Evolutionary conservation across 2,329 filamentous ascomycete genomes (phyloP).

Genomic region (Aspergillus sp.): DNA sequence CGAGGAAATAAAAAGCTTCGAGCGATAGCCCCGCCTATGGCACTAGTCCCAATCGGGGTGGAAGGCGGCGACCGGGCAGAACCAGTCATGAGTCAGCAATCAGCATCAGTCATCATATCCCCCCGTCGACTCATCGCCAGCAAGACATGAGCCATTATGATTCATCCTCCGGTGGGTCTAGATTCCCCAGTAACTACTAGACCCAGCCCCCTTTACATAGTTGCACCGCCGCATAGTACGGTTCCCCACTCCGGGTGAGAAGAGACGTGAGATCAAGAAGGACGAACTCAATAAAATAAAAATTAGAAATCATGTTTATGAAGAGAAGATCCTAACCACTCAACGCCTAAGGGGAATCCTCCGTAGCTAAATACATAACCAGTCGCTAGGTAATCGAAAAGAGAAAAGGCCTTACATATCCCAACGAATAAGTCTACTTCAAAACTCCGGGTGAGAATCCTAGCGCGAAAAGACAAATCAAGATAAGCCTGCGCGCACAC

Average conservation of each 20-base stretch:
- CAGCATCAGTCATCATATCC: slow-evolving; percentile 15
- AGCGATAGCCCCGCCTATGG: slow-evolving; percentile 11
- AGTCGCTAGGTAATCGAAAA: background rate
- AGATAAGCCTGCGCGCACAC: background rate
- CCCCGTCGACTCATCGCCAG: slow-evolving; percentile 14
- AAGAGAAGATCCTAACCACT: background rate
- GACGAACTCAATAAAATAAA: background rate
- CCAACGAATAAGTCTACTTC: slow-evolving; percentile 6
- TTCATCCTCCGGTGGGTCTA: slow-evolving; percentile 4
- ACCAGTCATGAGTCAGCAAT: slow-evolving; percentile 11
- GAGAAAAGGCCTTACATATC: background rate
- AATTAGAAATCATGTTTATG: background rate
- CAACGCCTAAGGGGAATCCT: slow-evolving; percentile 8
- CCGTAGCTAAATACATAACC: slow-evolving; percentile 3
- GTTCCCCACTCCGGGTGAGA: too few relatives aligned
- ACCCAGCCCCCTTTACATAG: too few relatives aligned
- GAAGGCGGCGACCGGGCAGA: slow-evolving; percentile 8
- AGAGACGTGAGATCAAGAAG: background rate
- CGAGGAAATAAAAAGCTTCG: slow-evolving; percentile 13
- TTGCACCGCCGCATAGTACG: background rate
- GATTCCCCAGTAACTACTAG: background rate
- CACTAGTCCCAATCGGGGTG: slow-evolving; percentile 21
- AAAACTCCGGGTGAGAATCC: background rate
- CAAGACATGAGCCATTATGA: slow-evolving; percentile 18
- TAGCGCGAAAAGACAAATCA: background rate